Evolutionary conservation across 1,139 yeast species (phyloP).

Genomic region (Torulaspora globosa): DNA sequence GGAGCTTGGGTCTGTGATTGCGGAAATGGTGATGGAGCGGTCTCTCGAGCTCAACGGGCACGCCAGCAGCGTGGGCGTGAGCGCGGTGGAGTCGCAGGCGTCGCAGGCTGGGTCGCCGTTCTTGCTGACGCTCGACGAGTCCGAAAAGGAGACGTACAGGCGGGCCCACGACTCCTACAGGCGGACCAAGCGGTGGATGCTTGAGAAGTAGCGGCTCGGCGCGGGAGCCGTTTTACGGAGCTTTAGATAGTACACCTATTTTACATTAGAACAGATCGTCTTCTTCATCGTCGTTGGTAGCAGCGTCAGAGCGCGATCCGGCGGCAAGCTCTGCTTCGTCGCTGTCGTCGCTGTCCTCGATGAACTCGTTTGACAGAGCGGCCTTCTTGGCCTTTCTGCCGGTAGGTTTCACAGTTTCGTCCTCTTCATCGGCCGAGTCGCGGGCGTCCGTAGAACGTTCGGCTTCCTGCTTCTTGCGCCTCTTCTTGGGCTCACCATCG

Average conservation of each 20-base stretch:
- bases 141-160: slow-evolving; percentile 59
- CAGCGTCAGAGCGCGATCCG: background rate
- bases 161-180: slow-evolving; percentile 58
- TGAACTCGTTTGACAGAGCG: slow-evolving; percentile 41
- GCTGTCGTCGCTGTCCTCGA: slow-evolving; percentile 47
- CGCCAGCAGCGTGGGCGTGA: slow-evolving; percentile 43
- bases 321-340: slow-evolving; percentile 8
- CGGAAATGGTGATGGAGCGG: slow-evolving; percentile 55
- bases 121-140: slow-evolving; percentile 66
- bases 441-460: slow-evolving; percentile 3
- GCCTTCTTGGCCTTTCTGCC: slow-evolving; percentile 42
- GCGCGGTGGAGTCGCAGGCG: slow-evolving; percentile 22
- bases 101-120: slow-evolving; percentile 37
- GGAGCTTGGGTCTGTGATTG: slow-evolving; percentile 53
- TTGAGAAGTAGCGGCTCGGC: slow-evolving; percentile 18
- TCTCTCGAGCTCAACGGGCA: slow-evolving; percentile 67
- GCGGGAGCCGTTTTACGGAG: slow-evolving; percentile 1
- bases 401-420: slow-evolving; percentile 31
- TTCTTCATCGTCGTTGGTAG: slow-evolving; percentile 14
- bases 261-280: slow-evolving; percentile 15
- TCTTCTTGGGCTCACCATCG: slow-evolving; percentile 23
- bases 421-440: slow-evolving; percentile 25
- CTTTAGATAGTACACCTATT: background rate
- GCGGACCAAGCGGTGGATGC: slow-evolving; percentile 61
- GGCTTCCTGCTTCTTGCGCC: slow-evolving; percentile 11